Percentiles rank a stretch among this genome's conserved stretches.
Conservation (phyloP, 1,284 basidiomycete genomes). For the Irpex lacteus region DNA sequence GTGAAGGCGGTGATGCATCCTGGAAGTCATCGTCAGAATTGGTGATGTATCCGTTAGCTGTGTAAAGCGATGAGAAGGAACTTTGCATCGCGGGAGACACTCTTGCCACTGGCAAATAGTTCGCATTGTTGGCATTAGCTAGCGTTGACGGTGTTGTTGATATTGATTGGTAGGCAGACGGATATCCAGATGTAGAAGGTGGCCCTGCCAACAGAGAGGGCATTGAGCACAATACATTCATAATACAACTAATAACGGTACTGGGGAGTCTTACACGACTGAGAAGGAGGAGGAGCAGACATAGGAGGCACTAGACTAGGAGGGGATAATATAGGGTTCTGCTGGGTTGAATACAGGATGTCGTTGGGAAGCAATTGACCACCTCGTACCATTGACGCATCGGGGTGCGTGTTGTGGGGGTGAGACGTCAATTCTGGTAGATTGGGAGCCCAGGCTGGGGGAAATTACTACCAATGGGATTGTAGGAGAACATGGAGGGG, state of each 20-base stretch:
- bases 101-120: conserved; percentile 1
- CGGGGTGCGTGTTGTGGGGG: conserved; percentile 21
- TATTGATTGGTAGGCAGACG: conserved; percentile 21
- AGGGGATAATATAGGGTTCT: conserved; percentile 34
- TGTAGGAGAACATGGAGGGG: conserved; percentile 18
- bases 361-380: conserved; percentile 33
- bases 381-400: conserved; percentile 26
- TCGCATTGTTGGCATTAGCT: neutral
- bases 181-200: conserved; percentile 21
- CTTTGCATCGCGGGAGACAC: conserved; percentile 11
- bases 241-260: conserved; percentile 68
- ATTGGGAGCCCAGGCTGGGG: conserved; percentile 29
- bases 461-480: conserved; percentile 26
- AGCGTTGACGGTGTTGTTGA: conserved; percentile 12
- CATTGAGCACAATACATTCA: conserved; percentile 69
- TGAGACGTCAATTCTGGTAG: conserved; percentile 35
- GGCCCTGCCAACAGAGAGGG: conserved; percentile 55
- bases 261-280: conserved; percentile 59
- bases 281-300: conserved; percentile 27
- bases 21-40: conserved; percentile 24
- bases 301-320: conserved; percentile 30
- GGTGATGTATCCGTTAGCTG: conserved; percentile 12
- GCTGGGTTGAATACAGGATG: conserved; percentile 35
- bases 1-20: conserved; percentile 13
- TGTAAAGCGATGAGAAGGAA: conserved; percentile 26